These are phyloP conservation scores for Aspergillus unguis DNA, from an alignment of 2,329 filamentous ascomycete genomes.

Conservation along the genomic window DNA sequence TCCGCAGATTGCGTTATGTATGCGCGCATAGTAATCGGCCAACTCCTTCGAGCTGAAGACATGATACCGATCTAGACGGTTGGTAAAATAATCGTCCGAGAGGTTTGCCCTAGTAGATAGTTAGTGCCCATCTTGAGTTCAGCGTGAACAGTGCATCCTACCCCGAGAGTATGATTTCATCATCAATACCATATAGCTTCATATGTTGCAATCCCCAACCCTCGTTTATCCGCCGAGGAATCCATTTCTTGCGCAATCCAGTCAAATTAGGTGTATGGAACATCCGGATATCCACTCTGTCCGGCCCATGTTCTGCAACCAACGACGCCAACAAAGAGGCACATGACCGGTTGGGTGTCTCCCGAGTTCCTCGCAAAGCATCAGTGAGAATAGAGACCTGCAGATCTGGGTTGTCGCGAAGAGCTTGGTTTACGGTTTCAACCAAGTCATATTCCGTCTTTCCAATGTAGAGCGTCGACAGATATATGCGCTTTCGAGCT, in stretches of 20 bases:
- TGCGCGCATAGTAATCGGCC: constrained; percentile 73
- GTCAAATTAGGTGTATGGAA: constrained; percentile 97
- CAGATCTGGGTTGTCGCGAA: constrained; percentile 70
- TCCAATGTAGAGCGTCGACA: constrained; percentile 96
- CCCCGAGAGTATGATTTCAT: constrained; percentile 93
- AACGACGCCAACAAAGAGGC: constrained; percentile 83
- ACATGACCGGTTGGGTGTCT: constrained; percentile 79
- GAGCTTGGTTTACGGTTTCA: constrained; percentile 68
- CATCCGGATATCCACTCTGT: constrained; percentile 90
- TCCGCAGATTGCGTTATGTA: constrained; percentile 73
- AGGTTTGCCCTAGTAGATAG: constrained; percentile 66
- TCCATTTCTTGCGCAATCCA: constrained; percentile 74
- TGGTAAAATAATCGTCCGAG: constrained; percentile 91
- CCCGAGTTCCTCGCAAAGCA: constrained; percentile 83
- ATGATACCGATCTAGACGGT: constrained; percentile 92
- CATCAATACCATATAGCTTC: constrained; percentile 95
- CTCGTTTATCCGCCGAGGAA: constrained; percentile 91
- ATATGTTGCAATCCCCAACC: constrained; percentile 98
- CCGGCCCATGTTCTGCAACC: constrained; percentile 76
- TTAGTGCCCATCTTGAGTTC: background rate
- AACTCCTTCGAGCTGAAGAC: constrained; percentile 76
- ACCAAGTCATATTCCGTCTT: constrained; percentile 90
- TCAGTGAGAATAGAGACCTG: constrained; percentile 88
- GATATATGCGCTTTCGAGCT: constrained; percentile 76
- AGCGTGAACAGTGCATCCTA: constrained; percentile 37